Evolutionary conservation across 2,329 filamentous ascomycete genomes (phyloP), one percentile per base, ranked within the genome.

Genomic region (Neobulgaria alba): DNA sequence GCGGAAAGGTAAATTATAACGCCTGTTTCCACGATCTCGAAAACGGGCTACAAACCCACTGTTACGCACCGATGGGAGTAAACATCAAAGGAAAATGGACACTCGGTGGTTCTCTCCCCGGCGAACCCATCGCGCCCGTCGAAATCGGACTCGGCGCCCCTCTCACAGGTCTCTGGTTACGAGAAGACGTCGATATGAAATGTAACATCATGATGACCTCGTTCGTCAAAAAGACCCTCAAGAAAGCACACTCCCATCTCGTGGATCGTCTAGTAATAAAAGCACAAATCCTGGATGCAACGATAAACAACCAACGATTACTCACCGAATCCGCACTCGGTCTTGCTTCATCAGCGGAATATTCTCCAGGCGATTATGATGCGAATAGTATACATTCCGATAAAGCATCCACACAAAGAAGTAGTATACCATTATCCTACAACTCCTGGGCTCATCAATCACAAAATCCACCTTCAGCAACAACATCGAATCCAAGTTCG

Each of bases 181-280:
- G 83, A n/a, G 87, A 94, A 66, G 87, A 94, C 50, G 80, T 92
- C 36, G 81, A 87, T 48, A 79, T 94, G 69, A 74, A 74, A 42
- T 93, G 86, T 65, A 90, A 88, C 55, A 66, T 87, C 43, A 67
- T 92, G 47, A 74, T 92, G 66, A 72, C 79, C 0, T 64, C 67
- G 5, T 93, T 93, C 56, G 83, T 94, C 43, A 89, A 85, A 68
- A 84, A 79, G 63, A 92, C 85, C 10, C 71, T 93, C 33, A 84
- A 84, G 54, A 85, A 83, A 56, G 76, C 84, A 0, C 86, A 93
- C 55, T 71, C 68, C 8, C 67, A 73, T 2, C 69, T 94, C 3
- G 82, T 90, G 2, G 77, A 82, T 3, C 65, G 71, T n/a, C 62
- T 85, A 5, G 61, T 74, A 18, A 64, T 67, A 43, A 74, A 73